phyloP scores from a whole-genome alignment of 2,329 filamentous ascomycete genomes.

The Penicillium sp. region DNA sequence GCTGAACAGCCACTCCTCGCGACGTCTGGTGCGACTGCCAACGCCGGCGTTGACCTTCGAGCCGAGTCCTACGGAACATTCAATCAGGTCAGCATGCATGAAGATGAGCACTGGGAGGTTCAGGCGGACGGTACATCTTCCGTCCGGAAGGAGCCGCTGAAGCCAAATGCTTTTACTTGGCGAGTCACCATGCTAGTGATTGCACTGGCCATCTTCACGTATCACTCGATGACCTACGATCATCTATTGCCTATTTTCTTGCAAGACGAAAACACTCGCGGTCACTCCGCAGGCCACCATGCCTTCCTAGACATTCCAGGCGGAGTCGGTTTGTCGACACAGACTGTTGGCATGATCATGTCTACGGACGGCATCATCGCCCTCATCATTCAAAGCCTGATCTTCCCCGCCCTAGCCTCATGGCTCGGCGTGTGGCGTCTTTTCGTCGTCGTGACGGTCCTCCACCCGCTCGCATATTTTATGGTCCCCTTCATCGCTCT shows the following conservation, averaged over 20 bases:
- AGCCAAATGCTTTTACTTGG: slow-evolving; percentile 58
- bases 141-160: slow-evolving; percentile 41
- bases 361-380: slow-evolving; percentile 71
- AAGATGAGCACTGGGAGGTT: slow-evolving; percentile 56
- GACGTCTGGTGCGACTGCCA: slow-evolving; percentile 72
- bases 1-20: slow-evolving; percentile 75
- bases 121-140: slow-evolving; percentile 49
- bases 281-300: slow-evolving; percentile 27
- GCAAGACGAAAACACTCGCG: slow-evolving; percentile 63
- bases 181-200: slow-evolving; percentile 74
- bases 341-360: slow-evolving; percentile 69
- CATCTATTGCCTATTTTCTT: slow-evolving; percentile 91
- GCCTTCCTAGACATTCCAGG: slow-evolving; percentile 61
- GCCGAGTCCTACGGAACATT: slow-evolving; percentile 82
- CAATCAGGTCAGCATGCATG: slow-evolving; percentile 57
- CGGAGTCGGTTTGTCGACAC: slow-evolving; percentile 66
- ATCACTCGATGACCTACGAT: slow-evolving; percentile 94
- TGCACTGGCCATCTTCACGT: slow-evolving; percentile 87
- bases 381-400: slow-evolving; percentile 69
- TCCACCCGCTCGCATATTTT: slow-evolving; percentile 69
- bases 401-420: slow-evolving; percentile 67
- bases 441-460: slow-evolving; percentile 64
- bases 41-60: slow-evolving; percentile 71
- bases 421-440: slow-evolving; percentile 68
- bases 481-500: slow-evolving; percentile 68